Percentiles rank a stretch among this genome's conserved stretches.
These are phyloP conservation scores for Serendipita sp. DNA, from an alignment of 768 basidiomycete species.

Conservation along the genomic window DNA sequence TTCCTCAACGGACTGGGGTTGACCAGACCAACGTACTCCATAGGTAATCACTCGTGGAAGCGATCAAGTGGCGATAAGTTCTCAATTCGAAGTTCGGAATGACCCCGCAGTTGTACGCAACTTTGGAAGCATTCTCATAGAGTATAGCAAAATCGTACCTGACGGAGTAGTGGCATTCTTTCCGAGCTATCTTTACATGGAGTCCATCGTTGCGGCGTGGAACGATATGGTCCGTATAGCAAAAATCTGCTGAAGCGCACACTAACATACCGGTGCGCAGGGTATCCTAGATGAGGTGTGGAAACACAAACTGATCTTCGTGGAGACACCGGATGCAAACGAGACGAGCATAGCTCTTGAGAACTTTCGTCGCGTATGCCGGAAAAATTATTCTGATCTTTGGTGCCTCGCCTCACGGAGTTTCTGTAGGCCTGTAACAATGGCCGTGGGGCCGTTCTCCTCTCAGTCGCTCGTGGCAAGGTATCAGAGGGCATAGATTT, in stretches of 20 bases:
- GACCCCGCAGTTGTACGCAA: conserved; percentile 98
- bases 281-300: conserved; percentile 98
- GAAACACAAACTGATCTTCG: conserved; percentile 98
- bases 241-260: conserved; percentile 8
- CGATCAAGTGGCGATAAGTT: conserved; percentile 97
- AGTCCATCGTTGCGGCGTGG: conserved; percentile 99
- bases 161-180: conserved; percentile 99
- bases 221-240: conserved; percentile 82
- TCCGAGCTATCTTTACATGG: conserved; percentile 99
- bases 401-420: not conserved
- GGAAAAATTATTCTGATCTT: not conserved
- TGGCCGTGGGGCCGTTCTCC: conserved; percentile 86
- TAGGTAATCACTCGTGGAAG: conserved; percentile 98
- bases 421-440: conserved; percentile 81
- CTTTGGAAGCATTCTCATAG: conserved; percentile 94
- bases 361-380: conserved; percentile 81
- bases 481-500: conserved; percentile 99
- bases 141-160: conserved; percentile 95
- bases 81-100: conserved; percentile 95
- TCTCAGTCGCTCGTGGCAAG: conserved; percentile 96
- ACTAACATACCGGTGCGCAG: conserved; percentile 27
- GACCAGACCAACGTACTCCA: not conserved
- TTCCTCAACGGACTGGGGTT: not conserved
- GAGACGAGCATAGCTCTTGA: conserved; percentile 97
- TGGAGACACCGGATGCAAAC: conserved; percentile 97